Conservation (phyloP, 2,329 filamentous ascomycete genomes). For the Colletotrichum viniferum region DNA sequence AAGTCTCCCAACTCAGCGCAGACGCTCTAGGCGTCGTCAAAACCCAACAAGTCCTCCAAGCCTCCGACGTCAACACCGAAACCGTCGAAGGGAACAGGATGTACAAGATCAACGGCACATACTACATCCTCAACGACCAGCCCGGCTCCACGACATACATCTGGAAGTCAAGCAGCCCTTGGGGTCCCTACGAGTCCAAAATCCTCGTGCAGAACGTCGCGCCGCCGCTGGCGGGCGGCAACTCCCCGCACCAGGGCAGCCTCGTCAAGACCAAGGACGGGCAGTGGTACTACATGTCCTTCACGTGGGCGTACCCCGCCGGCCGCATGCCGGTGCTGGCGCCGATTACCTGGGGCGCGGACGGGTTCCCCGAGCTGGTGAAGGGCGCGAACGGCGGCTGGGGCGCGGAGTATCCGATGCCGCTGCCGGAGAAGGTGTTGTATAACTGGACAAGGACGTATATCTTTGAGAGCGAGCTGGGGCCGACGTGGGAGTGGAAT, state of each 20-base stretch:
- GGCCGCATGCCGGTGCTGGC: slow-evolving; percentile 63
- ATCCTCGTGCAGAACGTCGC: slow-evolving; percentile 46
- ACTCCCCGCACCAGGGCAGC: slow-evolving; percentile 59
- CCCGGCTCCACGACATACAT: slow-evolving; percentile 52
- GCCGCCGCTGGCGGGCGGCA: slow-evolving; percentile 48
- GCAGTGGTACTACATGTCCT: slow-evolving; percentile 65
- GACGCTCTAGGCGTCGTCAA: slow-evolving; percentile 52
- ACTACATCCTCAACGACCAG: slow-evolving; percentile 58
- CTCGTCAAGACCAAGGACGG: slow-evolving; percentile 55
- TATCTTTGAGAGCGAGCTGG: slow-evolving; percentile 44
- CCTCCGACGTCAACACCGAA: slow-evolving; percentile 34
- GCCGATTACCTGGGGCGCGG: slow-evolving; percentile 53
- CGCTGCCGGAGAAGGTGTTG: slow-evolving; percentile 26
- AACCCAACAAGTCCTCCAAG: slow-evolving; percentile 47
- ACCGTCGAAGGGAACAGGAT: slow-evolving; percentile 57
- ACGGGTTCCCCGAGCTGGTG: slow-evolving; percentile 55
- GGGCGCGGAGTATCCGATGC: slow-evolving; percentile 47
- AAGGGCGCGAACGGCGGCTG: slow-evolving; percentile 48
- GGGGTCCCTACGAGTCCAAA: slow-evolving; percentile 55
- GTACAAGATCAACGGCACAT: slow-evolving; percentile 60
- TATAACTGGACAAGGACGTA: slow-evolving; percentile 44
- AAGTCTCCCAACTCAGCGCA: slow-evolving; percentile 53
- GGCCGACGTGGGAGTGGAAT: slow-evolving; percentile 64
- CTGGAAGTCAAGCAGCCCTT: slow-evolving; percentile 52
- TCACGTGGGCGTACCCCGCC: slow-evolving; percentile 58